Evolutionary conservation across 1,139 yeast species (phyloP).

Genomic region (Yamadazyma membranifaciens): DNA sequence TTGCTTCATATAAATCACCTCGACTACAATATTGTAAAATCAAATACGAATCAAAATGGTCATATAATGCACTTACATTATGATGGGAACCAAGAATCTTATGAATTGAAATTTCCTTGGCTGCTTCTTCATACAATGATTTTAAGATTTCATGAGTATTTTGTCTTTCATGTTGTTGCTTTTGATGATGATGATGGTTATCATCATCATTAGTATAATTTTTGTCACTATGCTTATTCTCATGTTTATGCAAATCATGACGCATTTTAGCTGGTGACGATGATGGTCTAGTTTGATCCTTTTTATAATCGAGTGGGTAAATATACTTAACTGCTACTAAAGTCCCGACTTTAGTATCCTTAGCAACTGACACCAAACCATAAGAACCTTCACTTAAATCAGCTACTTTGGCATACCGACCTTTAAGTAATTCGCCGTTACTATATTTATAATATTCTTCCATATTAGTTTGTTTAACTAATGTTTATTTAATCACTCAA

Average conservation of each 20-base stretch:
- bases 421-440: slow-evolving; percentile 60
- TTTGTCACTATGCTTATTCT: slow-evolving; percentile 14
- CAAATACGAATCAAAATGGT: slow-evolving; percentile 77
- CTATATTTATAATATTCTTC: slow-evolving; percentile 53
- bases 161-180: slow-evolving; percentile 7
- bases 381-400: slow-evolving; percentile 92
- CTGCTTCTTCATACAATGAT: slow-evolving; percentile 59
- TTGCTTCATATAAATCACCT: slow-evolving; percentile 94
- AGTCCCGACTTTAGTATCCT: slow-evolving; percentile 53
- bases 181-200: neutral
- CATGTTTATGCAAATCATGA: slow-evolving; percentile 13
- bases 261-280: slow-evolving; percentile 40
- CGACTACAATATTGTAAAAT: slow-evolving; percentile 85
- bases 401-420: slow-evolving; percentile 66
- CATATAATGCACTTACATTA: slow-evolving; percentile 65
- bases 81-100: slow-evolving; percentile 63
- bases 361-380: slow-evolving; percentile 87
- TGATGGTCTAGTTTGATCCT: slow-evolving; percentile 28
- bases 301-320: slow-evolving; percentile 45
- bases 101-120: slow-evolving; percentile 77
- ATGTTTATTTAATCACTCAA: neutral
- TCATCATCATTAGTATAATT: slow-evolving; percentile 7
- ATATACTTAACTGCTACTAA: slow-evolving; percentile 87
- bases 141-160: slow-evolving; percentile 26
- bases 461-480: slow-evolving; percentile 20